Evolutionary conservation across 1,139 yeast genomes (phyloP).

Genomic region (Sugiyamaella castrensis): DNA sequence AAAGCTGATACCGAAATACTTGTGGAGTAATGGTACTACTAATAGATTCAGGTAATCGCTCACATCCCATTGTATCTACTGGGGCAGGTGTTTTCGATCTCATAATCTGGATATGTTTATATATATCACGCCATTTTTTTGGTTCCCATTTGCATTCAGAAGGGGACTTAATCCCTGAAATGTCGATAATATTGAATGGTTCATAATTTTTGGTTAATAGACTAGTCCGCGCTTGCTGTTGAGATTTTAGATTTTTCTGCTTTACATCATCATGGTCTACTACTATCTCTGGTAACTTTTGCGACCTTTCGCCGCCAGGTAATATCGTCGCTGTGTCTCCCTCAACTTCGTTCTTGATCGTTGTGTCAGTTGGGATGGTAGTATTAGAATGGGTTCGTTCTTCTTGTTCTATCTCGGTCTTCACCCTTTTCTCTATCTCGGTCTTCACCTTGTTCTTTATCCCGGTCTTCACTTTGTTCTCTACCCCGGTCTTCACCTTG

Average conservation of each 20-base stretch:
- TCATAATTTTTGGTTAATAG: slow-evolving; percentile 4
- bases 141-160: slow-evolving; percentile 18
- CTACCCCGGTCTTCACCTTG: too few species aligned
- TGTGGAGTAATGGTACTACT: slow-evolving; percentile 33
- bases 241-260: not conserved
- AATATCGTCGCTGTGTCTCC: not conserved
- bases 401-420: too few species aligned
- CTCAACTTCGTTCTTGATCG: not conserved
- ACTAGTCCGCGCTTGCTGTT: not conserved
- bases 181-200: slow-evolving; percentile 5
- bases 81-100: slow-evolving; percentile 65
- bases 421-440: too few species aligned
- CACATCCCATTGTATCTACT: slow-evolving; percentile 89
- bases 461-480: too few species aligned
- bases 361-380: too few species aligned
- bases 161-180: slow-evolving; percentile 1
- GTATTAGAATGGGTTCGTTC: too few species aligned
- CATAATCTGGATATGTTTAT: slow-evolving; percentile 63
- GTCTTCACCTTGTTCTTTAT: too few species aligned
- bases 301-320: not conserved
- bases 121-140: slow-evolving; percentile 44
- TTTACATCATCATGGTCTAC: not conserved
- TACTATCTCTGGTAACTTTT: not conserved
- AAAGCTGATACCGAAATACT: slow-evolving; percentile 64
- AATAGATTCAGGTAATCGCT: slow-evolving; percentile 53